Evolutionary conservation across 768 basidiomycete genomes (phyloP).

Genomic region (Tulasnella sp.): DNA sequence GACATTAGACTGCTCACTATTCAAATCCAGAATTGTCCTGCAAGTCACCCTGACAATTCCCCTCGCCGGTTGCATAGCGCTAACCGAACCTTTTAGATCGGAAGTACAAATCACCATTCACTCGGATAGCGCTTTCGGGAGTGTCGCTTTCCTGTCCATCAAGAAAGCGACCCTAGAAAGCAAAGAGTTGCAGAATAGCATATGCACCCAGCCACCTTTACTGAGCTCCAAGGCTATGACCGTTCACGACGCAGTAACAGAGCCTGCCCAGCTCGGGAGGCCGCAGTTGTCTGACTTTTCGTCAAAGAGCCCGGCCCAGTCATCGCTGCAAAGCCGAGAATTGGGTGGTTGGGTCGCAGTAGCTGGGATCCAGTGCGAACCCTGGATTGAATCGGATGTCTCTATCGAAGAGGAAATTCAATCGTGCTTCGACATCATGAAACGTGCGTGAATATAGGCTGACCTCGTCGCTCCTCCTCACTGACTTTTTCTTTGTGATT

Average conservation of each 20-base stretch:
- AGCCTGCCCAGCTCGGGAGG: too few species aligned
- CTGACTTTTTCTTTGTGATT: not conserved
- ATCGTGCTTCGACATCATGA: constrained; percentile 52
- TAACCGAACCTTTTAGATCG: constrained; percentile 31
- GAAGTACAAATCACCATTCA: constrained; percentile 65
- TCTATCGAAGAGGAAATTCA: constrained; percentile 62
- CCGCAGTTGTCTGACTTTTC: not conserved
- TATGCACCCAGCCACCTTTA: too few species aligned
- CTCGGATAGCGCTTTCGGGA: constrained; percentile 72
- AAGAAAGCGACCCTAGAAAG: constrained; percentile 51
- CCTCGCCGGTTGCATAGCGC: not conserved
- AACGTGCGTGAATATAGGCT: constrained; percentile 50
- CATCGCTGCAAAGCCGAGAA: not conserved
- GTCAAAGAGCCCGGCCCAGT: not conserved
- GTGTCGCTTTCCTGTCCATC: constrained; percentile 84
- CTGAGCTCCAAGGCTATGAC: too few species aligned
- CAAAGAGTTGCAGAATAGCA: constrained; percentile 32
- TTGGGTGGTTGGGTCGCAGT: constrained; percentile 59
- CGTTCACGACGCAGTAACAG: too few species aligned
- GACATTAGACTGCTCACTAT: constrained; percentile 81
- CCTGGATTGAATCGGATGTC: not conserved
- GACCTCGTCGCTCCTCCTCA: too few species aligned
- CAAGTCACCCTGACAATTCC: constrained; percentile 33
- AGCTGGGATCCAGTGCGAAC: not conserved
- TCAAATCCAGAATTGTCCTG: constrained; percentile 66